Evolutionary conservation across 495 filamentous ascomycete genomes (phyloP), one percentile per base, ranked within the genome.

Genomic region (Tuber melanosporum): DNA sequence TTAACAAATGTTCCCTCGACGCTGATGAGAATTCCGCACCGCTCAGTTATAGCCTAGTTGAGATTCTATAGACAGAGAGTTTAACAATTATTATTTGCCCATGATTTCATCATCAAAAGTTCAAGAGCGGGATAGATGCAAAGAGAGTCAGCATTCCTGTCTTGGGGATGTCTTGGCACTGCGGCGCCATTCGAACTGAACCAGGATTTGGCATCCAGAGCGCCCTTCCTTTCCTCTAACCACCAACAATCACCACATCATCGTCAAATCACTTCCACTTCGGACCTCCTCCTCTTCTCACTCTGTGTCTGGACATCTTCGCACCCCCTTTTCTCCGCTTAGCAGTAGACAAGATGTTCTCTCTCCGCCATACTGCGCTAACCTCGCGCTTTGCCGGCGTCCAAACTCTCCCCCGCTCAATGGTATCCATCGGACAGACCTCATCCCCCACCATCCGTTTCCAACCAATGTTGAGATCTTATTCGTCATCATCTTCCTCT

Each of bases 401-500:
- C 70, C 62, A 74, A 22, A 66, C 44, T 17, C 36, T 49, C 74
- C 73, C 52, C 47, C 77, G 76, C 39, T 62, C 76, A 39, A 49
- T 41, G 14, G n/a, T 32, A 66, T 17, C 26, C 57, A 66, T 66
- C n/a, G 10, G 12, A 66, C 57, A 66, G 32, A 32, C 12, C 26
- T 0, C 57, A n/a, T 62, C n/a, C 57, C 57, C 57, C 57, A n/a
- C 57, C n/a, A 66, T 66, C 57, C 57, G 3, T 14, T 15, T 66
- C 57, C 57, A 32, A 17, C n/a, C 57, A 66, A 32, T 62, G 26
- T 42, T 72, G 26, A 80, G 78, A 36, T 46, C 73, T 71, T 80
- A 80, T 36, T 80, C 78, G 1, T 66, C 57, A 17, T 79, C 77
- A 42, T 76, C 74, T 22, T 75, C 78, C 47, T 80, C 77, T 3